Conservation (phyloP, 2,329 filamentous ascomycete species). For the Pseudocercospora macadamiae region DNA sequence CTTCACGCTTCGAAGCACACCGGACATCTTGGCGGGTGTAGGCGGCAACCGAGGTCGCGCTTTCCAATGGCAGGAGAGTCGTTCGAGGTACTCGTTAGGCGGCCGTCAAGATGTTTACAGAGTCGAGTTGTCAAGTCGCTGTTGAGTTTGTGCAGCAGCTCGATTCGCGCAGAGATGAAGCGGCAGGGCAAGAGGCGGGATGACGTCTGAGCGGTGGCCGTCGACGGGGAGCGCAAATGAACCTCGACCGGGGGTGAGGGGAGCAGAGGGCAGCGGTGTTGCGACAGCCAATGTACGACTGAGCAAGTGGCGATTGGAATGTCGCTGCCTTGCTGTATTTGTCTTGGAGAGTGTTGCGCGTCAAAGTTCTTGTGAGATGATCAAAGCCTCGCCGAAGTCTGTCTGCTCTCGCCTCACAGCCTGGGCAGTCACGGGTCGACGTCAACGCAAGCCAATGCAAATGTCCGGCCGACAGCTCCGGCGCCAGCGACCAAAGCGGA, state of each 20-base stretch:
- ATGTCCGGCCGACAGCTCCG: not conserved
- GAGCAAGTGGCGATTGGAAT: not conserved
- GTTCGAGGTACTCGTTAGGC: not conserved
- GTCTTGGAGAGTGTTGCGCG: not conserved
- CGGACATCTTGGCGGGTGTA: constrained; percentile 70
- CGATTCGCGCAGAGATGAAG: not conserved
- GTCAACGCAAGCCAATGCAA: not conserved
- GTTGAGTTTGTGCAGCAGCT: constrained; percentile 1
- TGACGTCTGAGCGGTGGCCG: constrained; percentile 5
- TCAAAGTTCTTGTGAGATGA: constrained; percentile 1
- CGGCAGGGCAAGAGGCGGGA: not conserved
- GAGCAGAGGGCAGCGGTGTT: not conserved
- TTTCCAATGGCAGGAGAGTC: constrained; percentile 8
- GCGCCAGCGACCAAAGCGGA: no score
- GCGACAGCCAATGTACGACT: not conserved
- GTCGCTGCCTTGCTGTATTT: not conserved
- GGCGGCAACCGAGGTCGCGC: constrained; percentile 22
- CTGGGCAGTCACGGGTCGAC: not conserved
- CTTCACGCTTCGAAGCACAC: constrained; percentile 95
- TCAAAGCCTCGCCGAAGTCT: not conserved
- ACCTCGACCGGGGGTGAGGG: not conserved
- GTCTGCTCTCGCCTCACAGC: not conserved
- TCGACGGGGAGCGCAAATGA: not conserved
- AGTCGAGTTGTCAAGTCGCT: not conserved
- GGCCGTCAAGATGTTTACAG: not conserved